These are phyloP conservation scores for Sechiopsis laciniata DNA, from an alignment of 306 rosid species.

Conservation along the genomic window DNA sequence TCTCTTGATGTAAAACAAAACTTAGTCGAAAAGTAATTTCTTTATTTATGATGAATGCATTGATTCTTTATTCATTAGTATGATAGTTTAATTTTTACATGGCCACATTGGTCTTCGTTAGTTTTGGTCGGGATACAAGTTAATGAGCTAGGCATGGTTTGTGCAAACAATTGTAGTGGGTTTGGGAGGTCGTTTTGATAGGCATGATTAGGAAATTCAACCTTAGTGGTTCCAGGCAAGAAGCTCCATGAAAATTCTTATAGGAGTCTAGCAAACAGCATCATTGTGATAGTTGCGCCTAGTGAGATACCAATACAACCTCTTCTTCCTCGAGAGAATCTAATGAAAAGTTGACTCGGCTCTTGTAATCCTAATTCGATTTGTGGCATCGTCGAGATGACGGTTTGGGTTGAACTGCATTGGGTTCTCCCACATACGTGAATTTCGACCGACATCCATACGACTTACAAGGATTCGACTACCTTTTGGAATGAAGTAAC, in stretches of 20 bases:
- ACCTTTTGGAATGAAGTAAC: neutral
- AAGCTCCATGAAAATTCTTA: neutral
- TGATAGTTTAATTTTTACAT: no score
- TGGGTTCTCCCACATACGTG: neutral
- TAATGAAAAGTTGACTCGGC: neutral
- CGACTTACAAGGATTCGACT: neutral
- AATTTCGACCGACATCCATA: neutral
- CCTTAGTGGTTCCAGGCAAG: neutral
- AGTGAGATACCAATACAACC: neutral
- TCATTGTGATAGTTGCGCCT: neutral
- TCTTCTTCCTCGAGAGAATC: neutral
- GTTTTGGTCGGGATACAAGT: conserved; percentile 3
- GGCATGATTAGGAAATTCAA: neutral
- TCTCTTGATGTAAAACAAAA: no score
- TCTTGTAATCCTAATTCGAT: neutral
- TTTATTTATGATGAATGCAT: no score
- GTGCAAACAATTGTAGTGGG: conserved; percentile 15
- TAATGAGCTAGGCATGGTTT: conserved; percentile 18
- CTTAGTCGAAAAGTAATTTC: no score
- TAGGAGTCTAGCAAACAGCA: conserved; percentile 3
- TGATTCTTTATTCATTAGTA: no score
- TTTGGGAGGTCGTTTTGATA: neutral
- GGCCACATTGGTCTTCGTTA: no score
- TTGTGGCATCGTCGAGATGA: neutral
- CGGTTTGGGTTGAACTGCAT: neutral